Percentiles rank a stretch among this genome's conserved stretches.
Evolutionary conservation across 805 yeast genomes (phyloP).

Genomic region (Wickerhamiella lipophila): DNA sequence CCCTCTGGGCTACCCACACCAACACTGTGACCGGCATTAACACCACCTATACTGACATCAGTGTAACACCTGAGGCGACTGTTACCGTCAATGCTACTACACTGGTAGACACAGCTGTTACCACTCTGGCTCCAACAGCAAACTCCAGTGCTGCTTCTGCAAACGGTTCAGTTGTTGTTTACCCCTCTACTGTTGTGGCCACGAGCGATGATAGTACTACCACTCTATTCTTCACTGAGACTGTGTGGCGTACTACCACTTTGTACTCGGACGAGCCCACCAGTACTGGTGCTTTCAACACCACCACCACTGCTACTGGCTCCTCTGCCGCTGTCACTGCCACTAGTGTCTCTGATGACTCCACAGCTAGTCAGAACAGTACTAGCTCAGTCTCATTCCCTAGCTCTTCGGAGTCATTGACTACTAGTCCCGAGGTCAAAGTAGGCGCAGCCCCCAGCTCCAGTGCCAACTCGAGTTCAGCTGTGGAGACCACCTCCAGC

Average conservation of each 20-base stretch:
- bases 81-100: neutral
- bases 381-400: neutral
- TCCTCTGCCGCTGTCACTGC: slow-evolving; percentile 9
- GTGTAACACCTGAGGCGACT: neutral
- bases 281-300: slow-evolving; percentile 13
- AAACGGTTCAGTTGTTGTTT: slow-evolving; percentile 5
- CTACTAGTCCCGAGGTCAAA: neutral
- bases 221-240: slow-evolving; percentile 16
- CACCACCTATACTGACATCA: neutral
- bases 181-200: slow-evolving; percentile 12
- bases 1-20: neutral
- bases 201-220: slow-evolving; percentile 11
- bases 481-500: neutral
- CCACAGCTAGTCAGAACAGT: neutral
- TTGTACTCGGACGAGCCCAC: slow-evolving; percentile 11
- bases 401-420: neutral
- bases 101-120: neutral
- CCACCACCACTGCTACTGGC: no score
- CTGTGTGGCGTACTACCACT: slow-evolving; percentile 16
- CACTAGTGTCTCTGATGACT: neutral
- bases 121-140: neutral
- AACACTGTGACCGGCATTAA: slow-evolving; percentile 4
- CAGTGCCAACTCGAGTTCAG: neutral
- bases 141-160: neutral
- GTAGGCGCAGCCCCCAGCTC: neutral